Base-by-base conservation (phyloP, 108 stramenopile species). In the Epithemia pelagica region DNA sequence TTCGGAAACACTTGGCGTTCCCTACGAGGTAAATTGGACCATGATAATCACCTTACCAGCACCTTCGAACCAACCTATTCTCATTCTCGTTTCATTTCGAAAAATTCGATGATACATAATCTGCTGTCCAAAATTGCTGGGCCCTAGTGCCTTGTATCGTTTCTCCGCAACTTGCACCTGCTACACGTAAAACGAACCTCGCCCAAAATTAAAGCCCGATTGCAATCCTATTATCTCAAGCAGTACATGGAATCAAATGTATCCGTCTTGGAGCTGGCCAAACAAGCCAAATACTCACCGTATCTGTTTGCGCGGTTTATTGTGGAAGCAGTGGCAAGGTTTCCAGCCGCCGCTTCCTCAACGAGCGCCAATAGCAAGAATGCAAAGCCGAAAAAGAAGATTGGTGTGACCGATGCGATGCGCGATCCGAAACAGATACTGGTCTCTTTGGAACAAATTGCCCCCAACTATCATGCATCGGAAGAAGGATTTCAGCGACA, bases 131-230 rank as follows among this genome's bases (percentile, higher is more conserved):
- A 0, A 25, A 1, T 28, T 51, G 33, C n/a, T n/a, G n/a, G n/a
- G n/a, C n/a, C n/a, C n/a, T 57, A 71, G 79, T 82, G 84, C 18
- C 62, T 88, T 0, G 64, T 73, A 53, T 87, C 87, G 18, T 75
- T 92, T 60, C 67, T 92, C 57, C 81, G 87, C 26, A 85, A 87
- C 62, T 61, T 74, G 3, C 78, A 86, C 69, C 71, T 88, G 19
- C 52, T 61, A 19, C 79, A 86, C 61, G 66, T 92, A 62, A 92
- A 89, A 68, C 59, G 59, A 15, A 73, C 67, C 8, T 53, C 82
- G 15, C 75, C 70, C n/a, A 10, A 61, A 23, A 25, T 92, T 7
- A 74, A 78, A 61, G 58, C 58, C 10, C 53, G 65, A 52, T 58
- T 76, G 10, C 67, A 61, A 25, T 37, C 62, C 21, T 70, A 68